Evolutionary conservation across 2,329 filamentous ascomycete genomes (phyloP).

Genomic region (Cladosporium oxysporum): DNA sequence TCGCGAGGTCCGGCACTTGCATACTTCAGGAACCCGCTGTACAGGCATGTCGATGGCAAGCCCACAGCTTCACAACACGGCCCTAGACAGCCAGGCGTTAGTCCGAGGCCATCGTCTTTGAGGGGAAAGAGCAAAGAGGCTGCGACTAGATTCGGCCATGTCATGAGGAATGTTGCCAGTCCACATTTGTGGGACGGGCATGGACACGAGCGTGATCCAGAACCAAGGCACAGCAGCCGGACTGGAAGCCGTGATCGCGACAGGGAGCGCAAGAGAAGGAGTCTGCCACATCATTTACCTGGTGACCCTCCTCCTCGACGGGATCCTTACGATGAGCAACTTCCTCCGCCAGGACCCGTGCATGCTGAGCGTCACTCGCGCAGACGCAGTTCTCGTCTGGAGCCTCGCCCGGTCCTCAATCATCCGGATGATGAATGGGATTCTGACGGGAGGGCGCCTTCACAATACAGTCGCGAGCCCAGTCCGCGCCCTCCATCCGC

Average conservation of each 20-base stretch:
- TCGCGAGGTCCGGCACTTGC: conserved; percentile 47
- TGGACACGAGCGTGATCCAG: conserved; percentile 18
- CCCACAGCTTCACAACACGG: conserved; percentile 46
- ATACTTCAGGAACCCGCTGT: conserved; percentile 54
- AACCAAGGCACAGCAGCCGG: conserved; percentile 24
- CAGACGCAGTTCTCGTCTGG: conserved; percentile 12
- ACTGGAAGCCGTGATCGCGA: conserved; percentile 27
- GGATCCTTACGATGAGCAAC: conserved; percentile 14
- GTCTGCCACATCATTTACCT: conserved; percentile 25
- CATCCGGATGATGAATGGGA: conserved; percentile 12
- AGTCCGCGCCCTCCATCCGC: conserved; percentile 21
- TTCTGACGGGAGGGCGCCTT: conserved; percentile 4
- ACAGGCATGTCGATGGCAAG: conserved; percentile 47
- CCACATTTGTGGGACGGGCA: conserved; percentile 40
- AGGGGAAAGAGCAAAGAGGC: conserved; percentile 38
- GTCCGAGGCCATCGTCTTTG: conserved; percentile 36
- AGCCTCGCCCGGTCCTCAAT: conserved; percentile 10
- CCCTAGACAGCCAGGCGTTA: conserved; percentile 36
- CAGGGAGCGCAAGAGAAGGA: conserved; percentile 25
- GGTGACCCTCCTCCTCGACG: conserved; percentile 13
- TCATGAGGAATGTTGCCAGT: conserved; percentile 38
- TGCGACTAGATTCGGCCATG: conserved; percentile 38
- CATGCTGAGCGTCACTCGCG: conserved; percentile 12
- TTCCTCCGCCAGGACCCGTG: conserved; percentile 10
- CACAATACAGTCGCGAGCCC: conserved; percentile 16